A percentile compares a stretch with the other conserved stretches of the same genome.
phyloP scores from a whole-genome alignment of 2,329 filamentous ascomycete genomes.

The Fusarium proliferatum region DNA sequence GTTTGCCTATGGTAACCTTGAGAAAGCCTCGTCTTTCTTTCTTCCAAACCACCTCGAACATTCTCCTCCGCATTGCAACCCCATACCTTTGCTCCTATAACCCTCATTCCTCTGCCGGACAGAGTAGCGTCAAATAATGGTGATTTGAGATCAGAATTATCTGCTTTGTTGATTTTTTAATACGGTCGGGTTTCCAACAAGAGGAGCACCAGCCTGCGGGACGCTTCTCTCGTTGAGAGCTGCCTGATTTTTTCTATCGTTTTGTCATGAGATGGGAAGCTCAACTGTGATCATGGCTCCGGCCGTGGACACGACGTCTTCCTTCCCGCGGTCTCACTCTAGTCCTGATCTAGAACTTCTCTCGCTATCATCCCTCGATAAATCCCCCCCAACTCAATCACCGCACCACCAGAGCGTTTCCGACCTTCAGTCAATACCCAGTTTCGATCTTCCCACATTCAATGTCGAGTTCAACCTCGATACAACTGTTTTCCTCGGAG shows the following conservation, averaged over 20 bases:
- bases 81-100: conserved; percentile 7
- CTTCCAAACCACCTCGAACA: conserved; percentile 29
- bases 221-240: conserved; percentile 37
- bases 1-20: conserved; percentile 33
- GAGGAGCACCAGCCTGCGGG: conserved; percentile 32
- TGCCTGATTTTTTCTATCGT: conserved; percentile 16
- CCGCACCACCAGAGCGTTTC: conserved; percentile 34
- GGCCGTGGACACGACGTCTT: conserved; percentile 48
- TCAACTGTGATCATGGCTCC: conserved; percentile 54
- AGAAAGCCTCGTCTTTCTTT: conserved; percentile 31
- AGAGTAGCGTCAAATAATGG: conserved; percentile 46
- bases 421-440: conserved; percentile 29
- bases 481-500: conserved; percentile 56
- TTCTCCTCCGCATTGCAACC: conserved; percentile 20
- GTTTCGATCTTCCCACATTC: conserved; percentile 65
- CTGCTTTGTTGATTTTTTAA: conserved; percentile 35
- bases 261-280: conserved; percentile 52
- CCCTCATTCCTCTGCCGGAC: conserved; percentile 43
- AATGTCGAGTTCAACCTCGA: conserved; percentile 62
- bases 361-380: conserved; percentile 45
- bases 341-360: conserved; percentile 45
- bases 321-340: conserved; percentile 51
- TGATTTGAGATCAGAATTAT: conserved; percentile 37
- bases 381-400: conserved; percentile 37
- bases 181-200: conserved; percentile 37